Conservation (phyloP, 2,329 filamentous ascomycete species). For the Ceratocystis lukuohia region DNA sequence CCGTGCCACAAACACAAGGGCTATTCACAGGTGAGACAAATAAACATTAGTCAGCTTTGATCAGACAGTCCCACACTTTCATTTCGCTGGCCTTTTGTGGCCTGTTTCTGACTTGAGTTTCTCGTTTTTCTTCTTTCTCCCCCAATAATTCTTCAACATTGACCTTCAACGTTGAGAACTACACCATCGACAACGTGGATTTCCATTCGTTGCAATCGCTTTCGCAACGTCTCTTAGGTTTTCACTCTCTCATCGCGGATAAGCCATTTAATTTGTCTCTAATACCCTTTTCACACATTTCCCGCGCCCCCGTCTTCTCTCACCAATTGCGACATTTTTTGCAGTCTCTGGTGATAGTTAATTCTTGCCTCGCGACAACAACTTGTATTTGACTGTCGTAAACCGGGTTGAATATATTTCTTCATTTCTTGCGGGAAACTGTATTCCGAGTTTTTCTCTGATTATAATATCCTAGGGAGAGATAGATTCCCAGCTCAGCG, state of each 20-base stretch:
- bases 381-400: conserved; percentile 8
- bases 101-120: background rate
- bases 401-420: background rate
- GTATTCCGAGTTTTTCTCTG: conserved; percentile 5
- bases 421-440: background rate
- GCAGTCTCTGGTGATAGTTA: conserved; percentile 3
- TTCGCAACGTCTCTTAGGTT: background rate
- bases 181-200: background rate
- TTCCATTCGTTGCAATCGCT: background rate
- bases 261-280: background rate
- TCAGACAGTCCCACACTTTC: background rate
- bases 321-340: background rate
- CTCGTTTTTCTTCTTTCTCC: background rate
- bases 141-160: background rate
- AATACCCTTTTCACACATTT: background rate
- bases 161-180: conserved; percentile 2
- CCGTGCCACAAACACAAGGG: background rate
- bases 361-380: conserved; percentile 7
- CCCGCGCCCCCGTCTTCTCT: background rate
- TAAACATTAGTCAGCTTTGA: background rate
- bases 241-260: background rate
- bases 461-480: background rate
- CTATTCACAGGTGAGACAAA: background rate
- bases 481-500: conserved; percentile 2
- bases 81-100: background rate